Percentiles rank a stretch among this genome's conserved stretches.
These are phyloP conservation scores for Acacia pycnantha DNA, from an alignment of 331 rosid genomes.

Conservation along the genomic window DNA sequence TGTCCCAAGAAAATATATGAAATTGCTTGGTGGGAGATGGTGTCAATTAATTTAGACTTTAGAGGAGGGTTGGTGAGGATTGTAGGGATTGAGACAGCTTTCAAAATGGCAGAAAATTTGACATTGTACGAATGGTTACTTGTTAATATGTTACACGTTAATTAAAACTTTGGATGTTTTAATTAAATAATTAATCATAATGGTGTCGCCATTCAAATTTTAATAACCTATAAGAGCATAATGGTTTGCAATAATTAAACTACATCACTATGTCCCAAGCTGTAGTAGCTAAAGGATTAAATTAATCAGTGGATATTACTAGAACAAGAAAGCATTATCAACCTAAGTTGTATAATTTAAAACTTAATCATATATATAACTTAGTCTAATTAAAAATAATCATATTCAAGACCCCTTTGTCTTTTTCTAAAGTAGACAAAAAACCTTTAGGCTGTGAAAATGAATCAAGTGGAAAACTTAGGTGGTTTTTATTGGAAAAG, in stretches of 20 bases:
- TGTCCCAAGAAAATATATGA: neutral
- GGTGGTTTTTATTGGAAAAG: slow-evolving; percentile 39
- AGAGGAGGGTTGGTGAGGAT: slow-evolving; percentile 39
- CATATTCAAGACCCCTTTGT: slow-evolving; percentile 28
- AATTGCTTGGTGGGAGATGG: neutral
- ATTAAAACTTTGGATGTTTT: slow-evolving; percentile 18
- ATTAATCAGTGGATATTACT: slow-evolving; percentile 15
- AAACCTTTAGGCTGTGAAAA: slow-evolving; percentile 29
- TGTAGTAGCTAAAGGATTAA: neutral
- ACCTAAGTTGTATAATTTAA: neutral
- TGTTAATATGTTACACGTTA: slow-evolving; percentile 22
- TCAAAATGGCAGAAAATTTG: neutral
- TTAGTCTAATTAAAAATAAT: neutral
- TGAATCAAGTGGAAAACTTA: slow-evolving; percentile 52
- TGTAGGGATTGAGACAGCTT: slow-evolving; percentile 25
- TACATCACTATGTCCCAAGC: neutral
- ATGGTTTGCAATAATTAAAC: slow-evolving; percentile 18
- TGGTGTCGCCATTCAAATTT: slow-evolving; percentile 24
- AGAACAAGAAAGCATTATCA: slow-evolving; percentile 30
- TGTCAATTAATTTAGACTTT: neutral
- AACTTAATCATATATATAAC: neutral
- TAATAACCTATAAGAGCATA: neutral
- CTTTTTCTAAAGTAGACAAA: slow-evolving; percentile 35
- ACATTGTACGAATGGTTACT: neutral
- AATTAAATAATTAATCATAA: slow-evolving; percentile 4